Conservation (phyloP, 2,329 filamentous ascomycete species). For the Cladosporium sp. region DNA sequence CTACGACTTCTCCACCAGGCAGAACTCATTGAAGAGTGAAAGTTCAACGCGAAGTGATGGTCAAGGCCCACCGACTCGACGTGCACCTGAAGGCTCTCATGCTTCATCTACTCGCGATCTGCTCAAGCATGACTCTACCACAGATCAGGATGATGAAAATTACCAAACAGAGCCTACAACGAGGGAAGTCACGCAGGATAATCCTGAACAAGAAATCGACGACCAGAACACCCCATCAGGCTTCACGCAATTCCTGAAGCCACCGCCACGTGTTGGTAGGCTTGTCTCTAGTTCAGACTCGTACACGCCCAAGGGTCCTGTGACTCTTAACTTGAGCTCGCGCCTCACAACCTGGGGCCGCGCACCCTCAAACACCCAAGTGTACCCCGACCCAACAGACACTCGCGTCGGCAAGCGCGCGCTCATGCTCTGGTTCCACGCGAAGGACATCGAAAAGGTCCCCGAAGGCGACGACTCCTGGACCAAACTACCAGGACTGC, state of each 20-base stretch:
- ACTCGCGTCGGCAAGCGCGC: constrained; percentile 78
- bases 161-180: constrained; percentile 3
- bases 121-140: constrained; percentile 20
- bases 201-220: neutral
- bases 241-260: constrained; percentile 38
- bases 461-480: constrained; percentile 55
- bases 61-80: neutral
- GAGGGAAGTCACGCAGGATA: neutral
- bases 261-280: constrained; percentile 59
- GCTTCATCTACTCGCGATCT: neutral
- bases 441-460: constrained; percentile 64
- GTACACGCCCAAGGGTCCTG: constrained; percentile 45
- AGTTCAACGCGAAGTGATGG: constrained; percentile 20
- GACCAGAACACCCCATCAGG: neutral
- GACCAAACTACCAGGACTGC: constrained; percentile 56
- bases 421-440: constrained; percentile 76
- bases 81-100: neutral
- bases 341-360: constrained; percentile 79
- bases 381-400: constrained; percentile 65
- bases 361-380: constrained; percentile 65
- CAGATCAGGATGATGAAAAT: constrained; percentile 14
- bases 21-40: constrained; percentile 24
- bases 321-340: constrained; percentile 66
- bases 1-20: constrained; percentile 42
- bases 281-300: constrained; percentile 69